These are phyloP conservation scores for Colletotrichum lentis DNA, from an alignment of 2,329 filamentous ascomycete species.

Conservation along the genomic window DNA sequence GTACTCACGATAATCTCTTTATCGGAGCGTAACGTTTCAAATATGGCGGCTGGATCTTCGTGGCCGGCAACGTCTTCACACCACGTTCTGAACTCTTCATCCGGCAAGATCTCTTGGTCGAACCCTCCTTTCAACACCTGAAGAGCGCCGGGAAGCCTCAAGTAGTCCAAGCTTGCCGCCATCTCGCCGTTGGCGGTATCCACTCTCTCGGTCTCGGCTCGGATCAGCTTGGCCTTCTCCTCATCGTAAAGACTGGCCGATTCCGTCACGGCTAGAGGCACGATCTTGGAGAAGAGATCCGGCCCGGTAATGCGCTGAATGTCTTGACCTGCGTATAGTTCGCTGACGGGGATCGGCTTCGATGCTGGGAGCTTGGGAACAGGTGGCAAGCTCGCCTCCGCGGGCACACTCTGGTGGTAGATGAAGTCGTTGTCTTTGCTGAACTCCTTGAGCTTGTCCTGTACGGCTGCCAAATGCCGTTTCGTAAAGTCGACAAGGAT, in stretches of 20 bases:
- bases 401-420: constrained; percentile 91
- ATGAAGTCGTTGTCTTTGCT: constrained; percentile 98
- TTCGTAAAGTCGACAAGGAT: constrained; percentile 83
- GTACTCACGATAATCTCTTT: constrained; percentile 77
- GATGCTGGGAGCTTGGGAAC: constrained; percentile 93
- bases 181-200: constrained; percentile 95
- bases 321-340: constrained; percentile 95
- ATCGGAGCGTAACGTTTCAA: constrained; percentile 80
- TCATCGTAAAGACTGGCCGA: constrained; percentile 97
- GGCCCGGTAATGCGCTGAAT: constrained; percentile 97
- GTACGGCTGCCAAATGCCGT: constrained; percentile 79
- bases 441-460: constrained; percentile 79
- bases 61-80: constrained; percentile 91
- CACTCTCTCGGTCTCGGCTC: constrained; percentile 92
- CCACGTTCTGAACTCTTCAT: constrained; percentile 93
- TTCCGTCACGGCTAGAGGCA: constrained; percentile 94
- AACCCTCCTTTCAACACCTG: constrained; percentile 93
- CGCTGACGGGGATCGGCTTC: constrained; percentile 95
- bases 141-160: constrained; percentile 87
- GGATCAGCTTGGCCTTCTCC: constrained; percentile 94
- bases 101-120: constrained; percentile 86
- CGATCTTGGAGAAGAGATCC: constrained; percentile 95
- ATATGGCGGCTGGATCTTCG: constrained; percentile 78
- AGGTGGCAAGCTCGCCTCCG: constrained; percentile 79
- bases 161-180: constrained; percentile 91